phyloP scores from a whole-genome alignment of 2,329 filamentous ascomycete species.

The Graphiopsis chlorocephala region DNA sequence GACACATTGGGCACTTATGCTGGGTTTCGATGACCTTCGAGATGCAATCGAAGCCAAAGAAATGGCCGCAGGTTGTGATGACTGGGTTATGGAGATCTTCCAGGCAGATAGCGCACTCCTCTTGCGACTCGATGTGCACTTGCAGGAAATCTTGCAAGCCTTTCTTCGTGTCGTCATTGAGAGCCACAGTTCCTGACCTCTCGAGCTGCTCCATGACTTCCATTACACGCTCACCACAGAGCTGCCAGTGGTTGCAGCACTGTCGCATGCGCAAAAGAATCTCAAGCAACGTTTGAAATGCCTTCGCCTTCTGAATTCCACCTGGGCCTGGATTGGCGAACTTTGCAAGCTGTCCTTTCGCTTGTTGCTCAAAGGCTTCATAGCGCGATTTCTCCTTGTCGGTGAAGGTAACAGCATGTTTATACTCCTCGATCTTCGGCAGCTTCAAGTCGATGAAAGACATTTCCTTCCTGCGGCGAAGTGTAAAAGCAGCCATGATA shows the following conservation, averaged over 20 bases:
- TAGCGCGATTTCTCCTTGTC: slow-evolving; percentile 75
- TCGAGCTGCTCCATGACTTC: slow-evolving; percentile 70
- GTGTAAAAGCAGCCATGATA: slow-evolving; percentile 75
- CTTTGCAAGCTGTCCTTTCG: slow-evolving; percentile 65
- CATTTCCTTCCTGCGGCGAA: slow-evolving; percentile 86
- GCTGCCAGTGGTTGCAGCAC: slow-evolving; percentile 83
- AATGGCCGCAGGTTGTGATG: slow-evolving; percentile 81
- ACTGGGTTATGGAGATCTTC: slow-evolving; percentile 69
- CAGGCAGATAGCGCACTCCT: slow-evolving; percentile 80
- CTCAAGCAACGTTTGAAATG: slow-evolving; percentile 75
- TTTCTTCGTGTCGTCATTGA: slow-evolving; percentile 69
- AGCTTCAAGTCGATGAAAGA: slow-evolving; percentile 77
- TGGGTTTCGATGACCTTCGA: slow-evolving; percentile 70
- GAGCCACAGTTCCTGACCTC: slow-evolving; percentile 62
- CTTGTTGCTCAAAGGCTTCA: slow-evolving; percentile 70
- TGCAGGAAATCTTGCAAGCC: slow-evolving; percentile 74
- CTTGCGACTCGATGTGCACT: slow-evolving; percentile 73
- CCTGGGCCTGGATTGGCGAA: slow-evolving; percentile 48
- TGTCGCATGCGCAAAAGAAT: slow-evolving; percentile 79
- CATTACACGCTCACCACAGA: slow-evolving; percentile 72
- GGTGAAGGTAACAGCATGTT: slow-evolving; percentile 72
- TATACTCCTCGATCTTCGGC: slow-evolving; percentile 72
- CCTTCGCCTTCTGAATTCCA: slow-evolving; percentile 38
- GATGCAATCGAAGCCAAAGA: slow-evolving; percentile 74
- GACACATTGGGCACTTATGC: slow-evolving; percentile 81